A percentile compares a stretch with the other conserved stretches of the same genome.
Evolutionary conservation across 352 stramenopile genomes (phyloP).

Genomic region (Pythium coloratum): DNA sequence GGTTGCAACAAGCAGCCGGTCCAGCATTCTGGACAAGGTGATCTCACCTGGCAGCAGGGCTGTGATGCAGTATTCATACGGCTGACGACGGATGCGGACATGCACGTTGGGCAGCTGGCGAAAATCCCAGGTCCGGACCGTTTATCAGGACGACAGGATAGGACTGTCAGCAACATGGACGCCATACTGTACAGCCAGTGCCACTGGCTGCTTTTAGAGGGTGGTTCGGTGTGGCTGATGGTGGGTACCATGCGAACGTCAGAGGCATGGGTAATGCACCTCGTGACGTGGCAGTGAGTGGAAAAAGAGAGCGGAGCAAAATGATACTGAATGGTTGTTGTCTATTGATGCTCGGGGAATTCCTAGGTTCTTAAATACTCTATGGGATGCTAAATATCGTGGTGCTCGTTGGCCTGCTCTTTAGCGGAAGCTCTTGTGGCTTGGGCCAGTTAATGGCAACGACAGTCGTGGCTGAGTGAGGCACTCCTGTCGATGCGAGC

Average conservation of each 20-base stretch:
- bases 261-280: neutral
- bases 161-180: neutral
- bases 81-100: neutral
- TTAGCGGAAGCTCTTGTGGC: neutral
- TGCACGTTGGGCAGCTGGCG: neutral
- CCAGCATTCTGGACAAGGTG: neutral
- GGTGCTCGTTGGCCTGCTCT: neutral
- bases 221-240: neutral
- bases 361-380: conserved; percentile 1
- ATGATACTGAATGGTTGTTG: neutral
- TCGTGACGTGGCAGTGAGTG: neutral
- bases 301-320: neutral
- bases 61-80: too few relatives aligned
- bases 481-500: too few relatives aligned
- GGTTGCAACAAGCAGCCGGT: neutral
- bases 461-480: neutral
- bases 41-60: neutral
- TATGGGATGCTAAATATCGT: conserved; percentile 3
- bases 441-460: neutral
- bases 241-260: neutral
- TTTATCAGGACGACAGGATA: neutral
- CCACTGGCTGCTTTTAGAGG: neutral
- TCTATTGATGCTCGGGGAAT: neutral
- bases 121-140: neutral
- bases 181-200: too few relatives aligned